Conservation (phyloP, 1,139 yeast species). For the Pichia sp. region DNA sequence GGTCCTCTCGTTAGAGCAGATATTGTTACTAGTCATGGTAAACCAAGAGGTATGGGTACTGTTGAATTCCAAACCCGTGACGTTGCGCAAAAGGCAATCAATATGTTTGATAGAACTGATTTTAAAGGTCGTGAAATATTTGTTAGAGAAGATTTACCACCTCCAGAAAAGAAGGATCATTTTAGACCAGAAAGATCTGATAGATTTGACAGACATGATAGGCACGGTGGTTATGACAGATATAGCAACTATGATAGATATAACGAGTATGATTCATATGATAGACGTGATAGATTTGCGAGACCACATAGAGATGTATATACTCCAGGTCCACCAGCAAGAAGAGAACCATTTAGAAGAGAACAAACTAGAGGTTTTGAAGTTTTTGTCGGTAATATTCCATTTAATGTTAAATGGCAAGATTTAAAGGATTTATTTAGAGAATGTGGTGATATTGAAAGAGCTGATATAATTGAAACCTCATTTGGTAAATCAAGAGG, state of each 20-base stretch:
- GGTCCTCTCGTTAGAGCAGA: slow-evolving; percentile 83
- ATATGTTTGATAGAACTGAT: slow-evolving; percentile 58
- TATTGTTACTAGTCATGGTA: slow-evolving; percentile 75
- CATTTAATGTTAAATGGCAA: slow-evolving; percentile 78
- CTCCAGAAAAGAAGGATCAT: slow-evolving; percentile 41
- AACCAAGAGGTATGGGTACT: slow-evolving; percentile 88
- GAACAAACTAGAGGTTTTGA: slow-evolving; percentile 48
- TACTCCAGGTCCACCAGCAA: slow-evolving; percentile 5
- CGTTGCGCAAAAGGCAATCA: slow-evolving; percentile 72
- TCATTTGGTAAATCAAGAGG: slow-evolving; percentile 79
- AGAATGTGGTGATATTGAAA: slow-evolving; percentile 64
- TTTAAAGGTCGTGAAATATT: slow-evolving; percentile 78
- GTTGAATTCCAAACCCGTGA: slow-evolving; percentile 72
- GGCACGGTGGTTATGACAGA: slow-evolving; percentile 5
- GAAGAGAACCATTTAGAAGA: slow-evolving; percentile 11
- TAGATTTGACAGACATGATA: slow-evolving; percentile 4
- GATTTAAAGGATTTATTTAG: slow-evolving; percentile 80
- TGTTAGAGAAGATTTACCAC: slow-evolving; percentile 86
- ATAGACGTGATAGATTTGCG: slow-evolving; percentile 16
- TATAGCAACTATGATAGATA: slow-evolving; percentile 4
- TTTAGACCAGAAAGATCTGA: slow-evolving; percentile 17
- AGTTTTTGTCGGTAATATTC: slow-evolving; percentile 76
- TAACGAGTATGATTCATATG: slow-evolving; percentile 5
- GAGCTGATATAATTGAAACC: slow-evolving; percentile 74
- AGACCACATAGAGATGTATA: slow-evolving; percentile 15